Evolutionary conservation across 495 filamentous ascomycete genomes (phyloP).

Genomic region (Aspergillus ostianus): DNA sequence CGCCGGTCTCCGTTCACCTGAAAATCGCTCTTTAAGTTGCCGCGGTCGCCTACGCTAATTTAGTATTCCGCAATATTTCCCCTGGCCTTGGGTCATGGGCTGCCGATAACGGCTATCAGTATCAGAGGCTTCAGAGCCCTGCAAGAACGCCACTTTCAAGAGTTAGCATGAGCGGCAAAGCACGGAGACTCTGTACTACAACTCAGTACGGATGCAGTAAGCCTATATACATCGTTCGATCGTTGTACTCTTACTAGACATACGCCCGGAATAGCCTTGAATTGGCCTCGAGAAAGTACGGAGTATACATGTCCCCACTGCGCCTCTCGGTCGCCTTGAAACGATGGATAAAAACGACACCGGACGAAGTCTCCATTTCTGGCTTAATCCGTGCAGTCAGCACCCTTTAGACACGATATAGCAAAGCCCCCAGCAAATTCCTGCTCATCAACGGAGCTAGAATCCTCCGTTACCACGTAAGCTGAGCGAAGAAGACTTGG

Average conservation of each 20-base stretch:
- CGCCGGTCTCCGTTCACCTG: constrained; percentile 3
- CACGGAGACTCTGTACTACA: not conserved
- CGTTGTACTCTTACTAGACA: too few species aligned
- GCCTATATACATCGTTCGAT: too few species aligned
- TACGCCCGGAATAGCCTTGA: not conserved
- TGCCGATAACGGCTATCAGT: not conserved
- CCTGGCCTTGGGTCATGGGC: not conserved
- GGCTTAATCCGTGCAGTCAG: not conserved
- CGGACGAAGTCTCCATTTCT: not conserved
- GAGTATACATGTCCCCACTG: not conserved
- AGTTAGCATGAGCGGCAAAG: not conserved
- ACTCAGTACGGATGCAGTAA: too few species aligned
- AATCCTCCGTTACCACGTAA: not conserved
- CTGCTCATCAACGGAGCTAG: not conserved
- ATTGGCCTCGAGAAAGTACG: not conserved
- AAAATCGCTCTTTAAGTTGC: constrained; percentile 6
- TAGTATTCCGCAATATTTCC: constrained; percentile 1
- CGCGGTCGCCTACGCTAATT: constrained; percentile 1
- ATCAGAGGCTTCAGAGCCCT: not conserved
- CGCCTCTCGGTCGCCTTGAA: not conserved
- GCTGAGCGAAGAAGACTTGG: not conserved
- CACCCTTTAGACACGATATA: not conserved
- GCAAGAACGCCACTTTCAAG: constrained; percentile 1
- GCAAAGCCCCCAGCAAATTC: not conserved
- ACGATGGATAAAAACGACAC: not conserved